Percentiles rank a stretch among this genome's conserved stretches.
Evolutionary conservation across 2,329 filamentous ascomycete species (phyloP).

Genomic region (Nannizzia gypsea): DNA sequence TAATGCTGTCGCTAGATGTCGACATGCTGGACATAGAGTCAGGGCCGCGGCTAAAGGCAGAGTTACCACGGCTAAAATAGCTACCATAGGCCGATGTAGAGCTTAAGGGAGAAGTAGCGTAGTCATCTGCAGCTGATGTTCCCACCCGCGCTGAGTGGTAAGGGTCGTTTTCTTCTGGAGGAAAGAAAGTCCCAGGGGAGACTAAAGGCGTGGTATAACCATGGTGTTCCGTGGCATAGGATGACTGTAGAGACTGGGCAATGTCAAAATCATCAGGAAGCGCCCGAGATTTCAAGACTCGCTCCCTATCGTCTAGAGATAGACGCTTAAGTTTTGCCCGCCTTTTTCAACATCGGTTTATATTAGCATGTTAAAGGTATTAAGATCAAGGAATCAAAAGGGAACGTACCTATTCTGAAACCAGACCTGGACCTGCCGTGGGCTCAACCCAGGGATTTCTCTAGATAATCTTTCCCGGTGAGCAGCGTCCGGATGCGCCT

Average conservation of each 20-base stretch:
- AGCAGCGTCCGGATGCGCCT: slow-evolving; percentile 84
- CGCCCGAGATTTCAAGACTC: slow-evolving; percentile 49
- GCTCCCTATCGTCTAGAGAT: slow-evolving; percentile 49
- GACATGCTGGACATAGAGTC: slow-evolving; percentile 16
- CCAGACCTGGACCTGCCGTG: slow-evolving; percentile 93
- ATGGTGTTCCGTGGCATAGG: slow-evolving; percentile 34
- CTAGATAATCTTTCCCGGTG: slow-evolving; percentile 76
- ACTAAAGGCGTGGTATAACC: slow-evolving; percentile 39
- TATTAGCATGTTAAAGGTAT: slow-evolving; percentile 3
- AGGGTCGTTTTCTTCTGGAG: slow-evolving; percentile 14
- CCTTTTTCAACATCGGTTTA: slow-evolving; percentile 26
- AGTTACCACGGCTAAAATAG: slow-evolving; percentile 22
- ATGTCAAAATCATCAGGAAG: slow-evolving; percentile 51
- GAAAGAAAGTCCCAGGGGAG: slow-evolving; percentile 33
- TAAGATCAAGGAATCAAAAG: not conserved
- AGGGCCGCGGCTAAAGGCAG: slow-evolving; percentile 16
- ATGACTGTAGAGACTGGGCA: slow-evolving; percentile 46
- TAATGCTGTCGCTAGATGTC: slow-evolving; percentile 19
- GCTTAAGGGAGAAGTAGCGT: slow-evolving; percentile 28
- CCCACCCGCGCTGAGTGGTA: slow-evolving; percentile 21
- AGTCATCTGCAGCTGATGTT: slow-evolving; percentile 26
- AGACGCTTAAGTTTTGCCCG: slow-evolving; percentile 51
- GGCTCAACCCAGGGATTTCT: slow-evolving; percentile 83
- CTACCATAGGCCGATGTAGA: slow-evolving; percentile 26
- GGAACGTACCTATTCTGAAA: slow-evolving; percentile 80